Evolutionary conservation across 257 asterid species (phyloP).

Genomic region (Nicotiana attenuata): DNA sequence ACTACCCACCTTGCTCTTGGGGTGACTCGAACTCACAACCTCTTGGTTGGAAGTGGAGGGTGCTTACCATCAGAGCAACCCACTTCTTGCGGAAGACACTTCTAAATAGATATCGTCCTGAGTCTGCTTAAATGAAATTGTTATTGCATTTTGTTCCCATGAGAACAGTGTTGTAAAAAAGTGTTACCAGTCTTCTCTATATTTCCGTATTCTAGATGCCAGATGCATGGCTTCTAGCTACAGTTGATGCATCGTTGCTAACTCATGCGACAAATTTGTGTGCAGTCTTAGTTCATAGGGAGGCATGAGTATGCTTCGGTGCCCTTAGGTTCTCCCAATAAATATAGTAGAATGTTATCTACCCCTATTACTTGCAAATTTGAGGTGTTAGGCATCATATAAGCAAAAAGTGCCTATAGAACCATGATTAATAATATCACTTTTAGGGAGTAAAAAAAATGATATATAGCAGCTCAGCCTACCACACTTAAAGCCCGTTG

Average conservation of each 20-base stretch:
- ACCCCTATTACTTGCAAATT: neutral
- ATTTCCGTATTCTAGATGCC: neutral
- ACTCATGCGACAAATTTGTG: neutral
- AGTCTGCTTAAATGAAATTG: neutral
- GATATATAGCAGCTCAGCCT: too few species aligned
- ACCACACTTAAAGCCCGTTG: too few species aligned
- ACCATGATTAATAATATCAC: neutral
- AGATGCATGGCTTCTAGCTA: neutral
- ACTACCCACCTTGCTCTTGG: too few species aligned
- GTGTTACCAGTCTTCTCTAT: neutral
- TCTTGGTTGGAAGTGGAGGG: too few species aligned
- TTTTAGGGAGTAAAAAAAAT: too few species aligned
- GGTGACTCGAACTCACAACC: too few species aligned
- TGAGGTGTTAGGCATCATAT: neutral
- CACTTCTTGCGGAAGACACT: neutral
- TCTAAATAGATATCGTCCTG: neutral
- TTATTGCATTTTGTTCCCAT: neutral
- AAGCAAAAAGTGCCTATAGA: neutral
- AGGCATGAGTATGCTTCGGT: neutral
- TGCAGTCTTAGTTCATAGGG: neutral
- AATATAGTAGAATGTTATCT: neutral
- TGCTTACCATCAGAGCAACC: too few species aligned
- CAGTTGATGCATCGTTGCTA: neutral
- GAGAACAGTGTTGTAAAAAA: neutral
- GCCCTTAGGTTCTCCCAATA: neutral